These are phyloP conservation scores for Trichopus zeylanicus DNA, from an alignment of 116 monocot species.

Conservation along the genomic window DNA sequence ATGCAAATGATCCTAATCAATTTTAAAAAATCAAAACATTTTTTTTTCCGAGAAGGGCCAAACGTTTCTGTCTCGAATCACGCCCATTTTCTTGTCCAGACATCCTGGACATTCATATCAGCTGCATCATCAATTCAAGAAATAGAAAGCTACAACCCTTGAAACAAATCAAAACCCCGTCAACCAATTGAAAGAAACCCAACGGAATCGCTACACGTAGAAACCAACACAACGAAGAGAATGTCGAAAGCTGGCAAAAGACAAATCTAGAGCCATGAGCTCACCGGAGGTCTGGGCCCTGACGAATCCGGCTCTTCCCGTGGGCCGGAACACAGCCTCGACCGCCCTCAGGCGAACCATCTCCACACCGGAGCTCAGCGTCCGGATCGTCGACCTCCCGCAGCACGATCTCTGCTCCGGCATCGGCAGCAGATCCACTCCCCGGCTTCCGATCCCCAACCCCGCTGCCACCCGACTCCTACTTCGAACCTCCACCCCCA, in stretches of 20 bases:
- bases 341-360: neutral
- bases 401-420: neutral
- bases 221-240: too few species aligned
- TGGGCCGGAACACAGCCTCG: neutral
- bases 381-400: neutral
- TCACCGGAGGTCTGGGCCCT: neutral
- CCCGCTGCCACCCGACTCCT: neutral
- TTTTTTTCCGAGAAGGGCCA: too few species aligned
- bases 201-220: neutral
- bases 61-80: too few species aligned
- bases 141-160: neutral
- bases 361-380: neutral
- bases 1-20: too few species aligned
- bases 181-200: too few species aligned
- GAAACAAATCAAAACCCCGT: neutral
- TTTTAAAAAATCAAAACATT: too few species aligned
- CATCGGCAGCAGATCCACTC: neutral
- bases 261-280: neutral
- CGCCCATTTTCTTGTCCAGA: too few species aligned
- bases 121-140: neutral
- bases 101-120: neutral
- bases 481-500: neutral
- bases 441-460: neutral
- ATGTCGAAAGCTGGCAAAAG: neutral
- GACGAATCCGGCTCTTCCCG: neutral